Base-by-base conservation (phyloP, 2,329 filamentous ascomycete species). In the Aspergillus sp. region DNA sequence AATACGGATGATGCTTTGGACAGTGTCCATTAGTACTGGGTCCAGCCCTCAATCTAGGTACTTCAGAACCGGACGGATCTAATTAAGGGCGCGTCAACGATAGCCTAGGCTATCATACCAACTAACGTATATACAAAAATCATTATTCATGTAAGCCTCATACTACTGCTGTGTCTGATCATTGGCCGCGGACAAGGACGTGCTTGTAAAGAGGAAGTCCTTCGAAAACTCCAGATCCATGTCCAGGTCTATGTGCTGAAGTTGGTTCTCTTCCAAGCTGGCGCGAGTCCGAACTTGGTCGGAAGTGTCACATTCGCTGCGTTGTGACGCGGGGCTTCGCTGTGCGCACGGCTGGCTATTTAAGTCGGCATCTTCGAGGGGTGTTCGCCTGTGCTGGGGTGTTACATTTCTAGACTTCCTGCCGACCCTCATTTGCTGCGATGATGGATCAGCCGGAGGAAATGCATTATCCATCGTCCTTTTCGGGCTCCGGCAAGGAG, bases 211-310 rank as follows among this genome's bases (percentile, higher is more conserved):
- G 15, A 76, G 44, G 42, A 73, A 74, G 21, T 76, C 72, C 38
- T 71, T 75, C 0, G 72, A 71, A 54, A 74, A 75, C 49, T 77
- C 75, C 54, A 75, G 48, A 39, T 73, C 70, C 68, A 73, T 68
- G 51, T 73, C 71, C 56, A 75, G 56, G 52, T 75, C 69, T n/a
- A 75, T 41, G 36, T 65, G 62, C 17, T 70, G 68, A 17, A 75
- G 54, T 19, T 62, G 64, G 32, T 70, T 67, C 10, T 66, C 66
- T 27, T 69, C 65, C n/a, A 47, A 11, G 36, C 60, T 55, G 5
- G 38, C 54, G 41, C 47, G 25, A 5, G 19, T 17, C 27, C 63
- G 68, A 21, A 58, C 62, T 15, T 60, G 57, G 11, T 58, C 54
- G n/a, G 62, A 57, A 21, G 53, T 38, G 3, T 42, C 42, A 42